These are phyloP conservation scores for Aethionema arabicum DNA, from an alignment of 345 rosid species.

Conservation along the genomic window DNA sequence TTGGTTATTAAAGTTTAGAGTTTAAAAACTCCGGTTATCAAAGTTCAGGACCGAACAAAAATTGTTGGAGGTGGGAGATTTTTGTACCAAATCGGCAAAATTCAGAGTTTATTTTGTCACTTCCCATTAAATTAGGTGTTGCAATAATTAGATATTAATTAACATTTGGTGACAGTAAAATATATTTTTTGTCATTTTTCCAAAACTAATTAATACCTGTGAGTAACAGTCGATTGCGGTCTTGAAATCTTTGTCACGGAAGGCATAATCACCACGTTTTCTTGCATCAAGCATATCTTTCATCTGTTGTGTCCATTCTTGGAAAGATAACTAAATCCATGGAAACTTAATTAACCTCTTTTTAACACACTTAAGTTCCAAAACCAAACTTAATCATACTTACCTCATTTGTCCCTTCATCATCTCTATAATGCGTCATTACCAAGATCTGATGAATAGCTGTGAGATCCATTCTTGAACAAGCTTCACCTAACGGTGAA, in stretches of 20 bases:
- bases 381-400: neutral
- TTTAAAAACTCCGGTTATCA: too few relatives aligned
- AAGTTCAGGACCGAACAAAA: too few relatives aligned
- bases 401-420: slow-evolving; percentile 93
- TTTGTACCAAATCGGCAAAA: too few relatives aligned
- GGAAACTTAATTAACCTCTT: neutral
- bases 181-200: too few relatives aligned
- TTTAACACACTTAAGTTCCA: neutral
- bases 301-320: slow-evolving; percentile 99
- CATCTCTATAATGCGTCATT: slow-evolving; percentile 86
- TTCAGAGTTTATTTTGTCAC: too few relatives aligned
- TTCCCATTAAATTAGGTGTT: too few relatives aligned
- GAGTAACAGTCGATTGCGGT: slow-evolving; percentile 88
- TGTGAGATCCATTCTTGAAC: slow-evolving; percentile 92
- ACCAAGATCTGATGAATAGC: slow-evolving; percentile 93
- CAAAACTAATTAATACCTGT: slow-evolving; percentile 59
- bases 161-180: too few relatives aligned
- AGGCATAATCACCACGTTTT: slow-evolving; percentile 88
- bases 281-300: slow-evolving; percentile 91
- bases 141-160: too few relatives aligned
- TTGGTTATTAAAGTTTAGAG: too few relatives aligned
- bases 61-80: too few relatives aligned
- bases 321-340: slow-evolving; percentile 73
- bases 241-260: slow-evolving; percentile 95
- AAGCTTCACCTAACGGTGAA: slow-evolving; percentile 92